Evolutionary conservation across 345 rosid species (phyloP), one percentile per base, ranked within the genome.

Genomic region (Pistacia integerrima): DNA sequence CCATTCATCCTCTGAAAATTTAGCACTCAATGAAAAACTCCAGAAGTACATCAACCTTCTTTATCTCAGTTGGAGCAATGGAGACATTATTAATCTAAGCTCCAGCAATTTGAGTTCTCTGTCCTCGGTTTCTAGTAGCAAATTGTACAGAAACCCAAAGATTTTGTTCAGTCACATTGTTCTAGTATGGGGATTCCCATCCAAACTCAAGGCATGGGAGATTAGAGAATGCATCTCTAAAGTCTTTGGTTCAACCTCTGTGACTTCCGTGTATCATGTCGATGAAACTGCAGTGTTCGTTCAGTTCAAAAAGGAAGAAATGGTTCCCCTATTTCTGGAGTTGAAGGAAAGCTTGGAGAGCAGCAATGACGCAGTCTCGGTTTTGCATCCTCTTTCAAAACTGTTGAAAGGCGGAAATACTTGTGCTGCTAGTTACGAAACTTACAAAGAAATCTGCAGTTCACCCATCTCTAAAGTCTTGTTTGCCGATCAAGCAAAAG

Each of bases 401-500:
- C 80, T 96, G 61, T 76, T 93, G 58, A 90, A 89, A 82, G 97
- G 93, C 20, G 97, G 97, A 74, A 91, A 78, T 63, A 88, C 92
- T 3, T 54, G 82, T 70, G 97, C 97, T 16, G 97, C 93, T 73
- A 84, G 78, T 68, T 93, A 93, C 65, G 97, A 92, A 82, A 82
- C 94, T 46, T 93, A 93, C 81, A 88, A 83, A 74, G 95, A 92
- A 80, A 93, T 96, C 65, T 96, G 99, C 83, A 76, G 91, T 74
- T 92, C 97, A 79, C 82, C 89, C 4, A 48, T 82, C 76, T 91
- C 97, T 3, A 78, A 92, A 83, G 68, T 83, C 60, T 75, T 85
- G 30, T 89, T 94, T 82, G 88, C 98, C 4, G 97, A 94, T 75
- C 95, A 93, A 84, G 98, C 98, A 57, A 87, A 82, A 82, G 88